Base-by-base conservation (phyloP, 2,329 filamentous ascomycete species). In the Diaporthe ampelina region DNA sequence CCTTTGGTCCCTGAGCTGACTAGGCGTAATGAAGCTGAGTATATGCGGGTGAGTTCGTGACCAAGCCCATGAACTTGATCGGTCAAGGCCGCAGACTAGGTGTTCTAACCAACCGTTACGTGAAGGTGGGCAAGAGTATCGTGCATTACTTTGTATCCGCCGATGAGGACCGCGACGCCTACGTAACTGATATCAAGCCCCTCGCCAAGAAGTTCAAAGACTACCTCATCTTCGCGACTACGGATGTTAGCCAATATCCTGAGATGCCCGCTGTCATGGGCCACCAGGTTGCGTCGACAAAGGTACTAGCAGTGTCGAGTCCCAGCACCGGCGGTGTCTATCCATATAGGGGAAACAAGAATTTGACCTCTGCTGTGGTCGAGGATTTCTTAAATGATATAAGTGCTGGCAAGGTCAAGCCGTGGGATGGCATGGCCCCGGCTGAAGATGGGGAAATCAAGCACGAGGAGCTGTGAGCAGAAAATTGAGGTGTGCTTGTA, bases 201-300 rank as follows among this genome's bases (percentile, higher is more conserved):
- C 77, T 87, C 1, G 87, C 87, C 1, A 84, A 84, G 74, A 84
- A 83, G 76, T 88, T 86, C 78, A 76, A 80, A 71, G 86, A 88
- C 17, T 88, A 87, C 73, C 81, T 89, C 17, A 81, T 79, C 72
- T 89, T 89, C 74, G 84, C 86, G 5, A 88, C 85, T 1, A 84
- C 88, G 2, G 85, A 89, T 73, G 80, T 81, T 0, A 73, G 77
- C 40, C 86, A 88, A 74, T 88, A 88, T 76, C 82, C 81, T 5
- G 84, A 87, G 32, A 85, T 88, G 78, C 78, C 82, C 1, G 74
- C 77, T 10, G 80, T 81, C 50, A 78, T 88, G 67, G 87, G 87
- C 1, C 76, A 86, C 52, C 65, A 76, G 9, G 65, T 74, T 0
- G 80, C 77, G 6, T 71, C 74, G 3, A 79, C 78, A 13, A 81